Evolutionary conservation across 805 yeast species (phyloP).

Genomic region (Metschnikowia lunata): DNA sequence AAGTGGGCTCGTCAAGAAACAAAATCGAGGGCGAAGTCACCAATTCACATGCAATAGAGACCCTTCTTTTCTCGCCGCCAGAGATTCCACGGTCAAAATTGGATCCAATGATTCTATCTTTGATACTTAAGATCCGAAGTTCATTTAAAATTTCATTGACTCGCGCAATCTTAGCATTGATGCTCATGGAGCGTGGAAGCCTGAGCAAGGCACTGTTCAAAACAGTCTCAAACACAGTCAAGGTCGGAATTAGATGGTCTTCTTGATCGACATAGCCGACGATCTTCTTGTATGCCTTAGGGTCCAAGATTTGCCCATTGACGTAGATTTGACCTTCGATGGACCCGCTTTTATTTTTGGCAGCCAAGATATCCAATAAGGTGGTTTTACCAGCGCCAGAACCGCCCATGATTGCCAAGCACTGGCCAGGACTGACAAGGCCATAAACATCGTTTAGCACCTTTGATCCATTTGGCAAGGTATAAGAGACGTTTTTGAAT

Average conservation of each 20-base stretch:
- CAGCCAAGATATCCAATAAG: conserved; percentile 83
- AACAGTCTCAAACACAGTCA: conserved; percentile 94
- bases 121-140: conserved; percentile 75
- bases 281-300: conserved; percentile 53
- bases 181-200: conserved; percentile 77
- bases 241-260: conserved; percentile 82
- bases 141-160: conserved; percentile 84
- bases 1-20: conserved; percentile 89
- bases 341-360: conserved; percentile 74
- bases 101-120: conserved; percentile 83
- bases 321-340: conserved; percentile 65
- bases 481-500: conserved; percentile 68
- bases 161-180: conserved; percentile 64
- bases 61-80: conserved; percentile 90
- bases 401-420: conserved; percentile 96
- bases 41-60: conserved; percentile 88
- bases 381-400: conserved; percentile 99
- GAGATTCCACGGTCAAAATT: conserved; percentile 88
- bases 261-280: conserved; percentile 97
- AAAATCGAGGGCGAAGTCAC: conserved; percentile 84
- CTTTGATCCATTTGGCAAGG: conserved; percentile 39
- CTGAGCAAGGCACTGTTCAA: conserved; percentile 85
- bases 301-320: conserved; percentile 58
- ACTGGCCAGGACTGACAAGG: conserved; percentile 77
- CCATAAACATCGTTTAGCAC: conserved; percentile 71